A percentile compares a stretch with the other conserved stretches of the same genome.
phyloP scores from a whole-genome alignment of 257 asterid species.

The Ligustrum vulgare region DNA sequence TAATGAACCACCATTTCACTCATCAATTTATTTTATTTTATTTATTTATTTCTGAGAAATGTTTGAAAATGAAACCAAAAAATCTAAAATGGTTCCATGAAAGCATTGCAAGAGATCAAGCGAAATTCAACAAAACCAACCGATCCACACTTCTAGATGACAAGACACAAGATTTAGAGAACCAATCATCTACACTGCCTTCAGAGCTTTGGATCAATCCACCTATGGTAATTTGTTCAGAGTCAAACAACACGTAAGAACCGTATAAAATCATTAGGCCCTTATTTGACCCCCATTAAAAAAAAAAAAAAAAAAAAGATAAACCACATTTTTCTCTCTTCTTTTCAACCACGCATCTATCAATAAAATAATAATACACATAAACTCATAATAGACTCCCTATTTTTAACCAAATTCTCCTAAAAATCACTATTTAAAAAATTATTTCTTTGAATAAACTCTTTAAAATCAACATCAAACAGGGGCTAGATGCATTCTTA shows the following conservation, averaged over 20 bases:
- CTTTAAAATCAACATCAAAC: no score
- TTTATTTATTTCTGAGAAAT: neutral
- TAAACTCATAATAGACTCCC: no score
- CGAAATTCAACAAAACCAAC: neutral
- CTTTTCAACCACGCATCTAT: no score
- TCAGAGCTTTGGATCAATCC: neutral
- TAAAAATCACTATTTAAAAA: no score
- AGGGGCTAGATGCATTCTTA: neutral
- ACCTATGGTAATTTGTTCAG: neutral
- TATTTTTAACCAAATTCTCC: no score
- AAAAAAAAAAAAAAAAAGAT: no score
- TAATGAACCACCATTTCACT: neutral
- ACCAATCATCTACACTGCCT: neutral
- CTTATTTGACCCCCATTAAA: no score
- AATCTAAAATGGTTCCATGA: neutral
- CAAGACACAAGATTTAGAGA: neutral
- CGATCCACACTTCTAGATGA: neutral
- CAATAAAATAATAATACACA: no score
- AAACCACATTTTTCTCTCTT: no score
- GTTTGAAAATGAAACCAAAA: neutral
- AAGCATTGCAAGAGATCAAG: neutral
- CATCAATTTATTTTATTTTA: neutral
- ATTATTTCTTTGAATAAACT: no score
- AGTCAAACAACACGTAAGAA: neutral
- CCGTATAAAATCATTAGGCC: neutral